Base-by-base conservation (phyloP, 768 basidiomycete species). In the Boletus fagicola region DNA sequence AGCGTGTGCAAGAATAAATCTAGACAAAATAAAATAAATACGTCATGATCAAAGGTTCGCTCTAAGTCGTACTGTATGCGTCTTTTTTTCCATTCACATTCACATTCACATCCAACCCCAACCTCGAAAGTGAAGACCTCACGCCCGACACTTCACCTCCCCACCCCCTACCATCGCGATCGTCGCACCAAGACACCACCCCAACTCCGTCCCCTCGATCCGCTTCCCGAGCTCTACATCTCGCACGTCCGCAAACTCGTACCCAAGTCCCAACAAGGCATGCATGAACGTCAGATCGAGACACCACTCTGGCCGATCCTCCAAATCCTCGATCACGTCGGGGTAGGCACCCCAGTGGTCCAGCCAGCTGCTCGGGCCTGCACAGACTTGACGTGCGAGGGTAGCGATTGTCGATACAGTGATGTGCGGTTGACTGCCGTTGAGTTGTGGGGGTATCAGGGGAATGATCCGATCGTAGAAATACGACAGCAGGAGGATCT, bases 221-320 rank as follows among this genome's bases (percentile, higher is more conserved):
- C 89, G 83, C 79, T 98, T 98, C 65, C 89, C 96, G 26, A 96
- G 82, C 74, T 72, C 76, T 35, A 92, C 83, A 59, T 86, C 80
- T 58, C 94, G 71, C 20, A 73, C 77, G 42, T 83, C 86, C 15
- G 74, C 78, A 69, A 98, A 87, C 76, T 95, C 97, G 74, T 98
- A 99, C 31, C 96, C 96, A 2, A 93, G 77, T 57, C 88, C 79
- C 55, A 98, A 72, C 59, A 99, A 72, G 48, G 84, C 87, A 67
- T 97, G 86, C 94, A 94, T 92, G 72, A 96, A 99, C 43, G 92
- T 98, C 67, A 98, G 72, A 71, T 99, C 96, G 40, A 98, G 80
- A 71, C 97, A 99, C 80, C 89, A 95, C 77, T 98, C 96, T 0
- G 96, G 94, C 11, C 95, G 79, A 48, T 78, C 91, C 48, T 82